Base-by-base conservation (phyloP, 805 yeast species). In the Priceomyces fermenticarens region DNA sequence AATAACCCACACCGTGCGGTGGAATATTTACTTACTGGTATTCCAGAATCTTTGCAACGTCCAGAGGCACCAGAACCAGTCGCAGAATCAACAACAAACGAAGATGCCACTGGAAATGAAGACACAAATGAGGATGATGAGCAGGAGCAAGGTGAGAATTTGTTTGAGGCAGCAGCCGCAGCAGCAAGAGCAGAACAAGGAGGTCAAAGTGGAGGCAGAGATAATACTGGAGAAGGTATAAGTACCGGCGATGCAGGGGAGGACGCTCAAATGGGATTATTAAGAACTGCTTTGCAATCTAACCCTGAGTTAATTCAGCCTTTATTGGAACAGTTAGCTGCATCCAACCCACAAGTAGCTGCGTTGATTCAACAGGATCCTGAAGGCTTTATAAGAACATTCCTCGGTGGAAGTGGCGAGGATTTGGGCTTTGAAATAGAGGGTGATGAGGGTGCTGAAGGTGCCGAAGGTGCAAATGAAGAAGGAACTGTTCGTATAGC, bases 1-100 rank as follows among this genome's bases (percentile, higher is more conserved):
- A 91, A 91, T 67, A 90, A 93, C 65, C 98, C 99, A 14, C 98
- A 91, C 60, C 81, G 99, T 55, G 99, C 99, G 0, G 98, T 93
- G 10, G 99, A 93, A 61, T 90, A 91, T 61, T 72, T 93, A 38
- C 70, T 93, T 49, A 88, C 90, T 35, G 98, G 97, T 2, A 78
- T 91, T 33, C 96, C 97, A 15, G 91, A 83, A 54, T 60, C 69
- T 25, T 62, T 77, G 47, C 75, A 63, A 47, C 67, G 58, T 12
- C 67, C 63, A 12, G 60, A 58, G 17, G 52, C 45, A 8, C 42
- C 52, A 20, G 57, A 61, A 10, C 53, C 63, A 12, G 55, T 38
- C 14, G 51, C 52, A 3, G 62, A 52, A 30, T 45, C 58, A 4
- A 42, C 54, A 4, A 54, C 57, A 17, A 49, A 55, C 16, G 47